Evolutionary conservation across 2,329 filamentous ascomycete species (phyloP).

Genomic region (Sporothrix brasiliensis): DNA sequence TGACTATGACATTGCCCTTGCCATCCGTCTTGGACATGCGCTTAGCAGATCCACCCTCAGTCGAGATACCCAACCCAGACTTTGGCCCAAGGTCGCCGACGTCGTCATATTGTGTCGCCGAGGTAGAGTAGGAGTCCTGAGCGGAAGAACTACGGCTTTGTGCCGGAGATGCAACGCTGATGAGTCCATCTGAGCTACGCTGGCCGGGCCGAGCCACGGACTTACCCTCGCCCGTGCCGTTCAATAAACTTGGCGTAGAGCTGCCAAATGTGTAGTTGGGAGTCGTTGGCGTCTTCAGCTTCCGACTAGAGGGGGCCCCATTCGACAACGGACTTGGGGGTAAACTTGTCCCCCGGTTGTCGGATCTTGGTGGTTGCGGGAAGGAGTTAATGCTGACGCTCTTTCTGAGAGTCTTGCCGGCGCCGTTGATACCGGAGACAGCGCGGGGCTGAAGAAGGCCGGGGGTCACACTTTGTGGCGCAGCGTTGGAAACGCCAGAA

Average conservation of each 20-base stretch:
- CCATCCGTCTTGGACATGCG: constrained; percentile 64
- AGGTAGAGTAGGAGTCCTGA: constrained; percentile 89
- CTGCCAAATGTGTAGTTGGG: constrained; percentile 55
- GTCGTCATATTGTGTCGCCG: constrained; percentile 86
- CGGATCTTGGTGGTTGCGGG: constrained; percentile 79
- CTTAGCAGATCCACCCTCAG: constrained; percentile 45
- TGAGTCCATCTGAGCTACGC: constrained; percentile 72
- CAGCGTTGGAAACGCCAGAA: constrained; percentile 38
- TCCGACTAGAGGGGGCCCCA: constrained; percentile 55
- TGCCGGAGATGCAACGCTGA: constrained; percentile 78
- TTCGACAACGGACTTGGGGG: constrained; percentile 63
- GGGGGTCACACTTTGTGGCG: constrained; percentile 56
- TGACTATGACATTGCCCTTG: constrained; percentile 95
- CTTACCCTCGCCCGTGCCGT: constrained; percentile 76
- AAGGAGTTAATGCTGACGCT: constrained; percentile 93
- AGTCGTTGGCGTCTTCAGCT: constrained; percentile 59
- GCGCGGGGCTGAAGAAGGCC: constrained; percentile 61
- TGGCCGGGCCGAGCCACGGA: constrained; percentile 66
- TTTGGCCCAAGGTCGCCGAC: constrained; percentile 57
- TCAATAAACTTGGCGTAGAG: constrained; percentile 72
- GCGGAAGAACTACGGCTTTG: constrained; percentile 91
- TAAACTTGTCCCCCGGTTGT: constrained; percentile 60
- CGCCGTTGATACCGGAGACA: constrained; percentile 57
- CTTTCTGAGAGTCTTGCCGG: constrained; percentile 75
- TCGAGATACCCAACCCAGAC: constrained; percentile 39